Evolutionary conservation across 2,329 filamentous ascomycete species (phyloP).

Genomic region (Botrytis tulipae): DNA sequence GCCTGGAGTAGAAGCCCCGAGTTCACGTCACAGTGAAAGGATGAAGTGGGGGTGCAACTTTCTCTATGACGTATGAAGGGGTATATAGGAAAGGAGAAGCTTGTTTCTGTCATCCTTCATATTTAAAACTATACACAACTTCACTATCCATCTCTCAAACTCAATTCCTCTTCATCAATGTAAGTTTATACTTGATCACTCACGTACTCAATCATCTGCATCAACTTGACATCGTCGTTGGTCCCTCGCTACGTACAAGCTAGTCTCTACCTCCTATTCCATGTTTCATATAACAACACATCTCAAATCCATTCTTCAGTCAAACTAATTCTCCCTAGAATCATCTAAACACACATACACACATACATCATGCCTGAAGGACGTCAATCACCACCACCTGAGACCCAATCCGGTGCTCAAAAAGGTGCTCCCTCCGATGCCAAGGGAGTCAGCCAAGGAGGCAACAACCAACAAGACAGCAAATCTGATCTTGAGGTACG

Average conservation of each 20-base stretch:
- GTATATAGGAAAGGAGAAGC: slow-evolving; percentile 11
- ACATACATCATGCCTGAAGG: slow-evolving; percentile 57
- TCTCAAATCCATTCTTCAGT: not conserved
- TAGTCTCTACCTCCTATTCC: not conserved
- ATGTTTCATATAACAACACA: not conserved
- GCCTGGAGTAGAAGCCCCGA: not conserved
- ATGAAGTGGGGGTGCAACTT: slow-evolving; percentile 1
- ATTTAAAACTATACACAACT: not conserved
- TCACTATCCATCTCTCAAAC: not conserved
- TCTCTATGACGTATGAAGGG: slow-evolving; percentile 11
- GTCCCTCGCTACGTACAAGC: not conserved
- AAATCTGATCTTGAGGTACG: slow-evolving; percentile 51
- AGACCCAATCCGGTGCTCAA: slow-evolving; percentile 65
- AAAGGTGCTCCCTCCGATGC: slow-evolving; percentile 56
- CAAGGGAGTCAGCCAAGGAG: slow-evolving; percentile 55
- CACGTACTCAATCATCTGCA: not conserved
- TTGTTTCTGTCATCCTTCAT: not conserved
- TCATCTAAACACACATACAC: slow-evolving; percentile 25
- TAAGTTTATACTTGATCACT: not conserved
- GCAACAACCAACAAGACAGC: slow-evolving; percentile 50
- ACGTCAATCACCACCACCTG: slow-evolving; percentile 75
- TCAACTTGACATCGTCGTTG: not conserved
- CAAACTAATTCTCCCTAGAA: slow-evolving; percentile 2
- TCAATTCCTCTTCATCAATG: not conserved
- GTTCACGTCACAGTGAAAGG: not conserved